Evolutionary conservation across 768 basidiomycete genomes (phyloP).

Genomic region (Polyporus arcularius): DNA sequence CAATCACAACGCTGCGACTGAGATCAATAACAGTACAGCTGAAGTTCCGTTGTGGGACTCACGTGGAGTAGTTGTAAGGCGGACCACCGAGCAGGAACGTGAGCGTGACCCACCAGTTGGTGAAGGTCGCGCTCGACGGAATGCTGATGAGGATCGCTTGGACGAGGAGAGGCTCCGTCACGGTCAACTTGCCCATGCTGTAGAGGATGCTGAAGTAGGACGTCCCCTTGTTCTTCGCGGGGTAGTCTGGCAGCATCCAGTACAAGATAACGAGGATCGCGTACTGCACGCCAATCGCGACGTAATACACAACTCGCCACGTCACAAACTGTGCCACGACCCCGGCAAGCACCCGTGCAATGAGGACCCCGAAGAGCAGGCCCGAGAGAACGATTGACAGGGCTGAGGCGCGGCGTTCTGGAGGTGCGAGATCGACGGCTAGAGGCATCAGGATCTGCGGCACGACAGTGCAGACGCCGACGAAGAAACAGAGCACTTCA

Average conservation of each 20-base stretch:
- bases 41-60: constrained; percentile 16
- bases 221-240: constrained; percentile 65
- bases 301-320: constrained; percentile 78
- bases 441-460: constrained; percentile 75
- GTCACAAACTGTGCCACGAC: constrained; percentile 70
- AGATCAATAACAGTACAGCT: background rate
- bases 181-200: constrained; percentile 75
- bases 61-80: constrained; percentile 78
- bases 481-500: constrained; percentile 67
- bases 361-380: constrained; percentile 70
- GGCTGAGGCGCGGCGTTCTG: constrained; percentile 69
- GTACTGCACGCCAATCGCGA: constrained; percentile 71
- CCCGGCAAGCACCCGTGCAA: constrained; percentile 75
- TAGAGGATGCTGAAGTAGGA: constrained; percentile 69
- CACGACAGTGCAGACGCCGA: constrained; percentile 70
- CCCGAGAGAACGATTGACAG: constrained; percentile 70
- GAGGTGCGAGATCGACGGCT: constrained; percentile 81
- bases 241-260: constrained; percentile 78
- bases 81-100: constrained; percentile 81
- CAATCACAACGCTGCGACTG: constrained; percentile 42
- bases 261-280: constrained; percentile 61
- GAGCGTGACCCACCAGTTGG: constrained; percentile 52
- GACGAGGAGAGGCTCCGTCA: constrained; percentile 78
- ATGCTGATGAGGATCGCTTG: constrained; percentile 67
- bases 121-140: constrained; percentile 57